These are phyloP conservation scores for Podila minutissima DNA, from an alignment of 192 early-diverging fungal genomes.

Conservation along the genomic window DNA sequence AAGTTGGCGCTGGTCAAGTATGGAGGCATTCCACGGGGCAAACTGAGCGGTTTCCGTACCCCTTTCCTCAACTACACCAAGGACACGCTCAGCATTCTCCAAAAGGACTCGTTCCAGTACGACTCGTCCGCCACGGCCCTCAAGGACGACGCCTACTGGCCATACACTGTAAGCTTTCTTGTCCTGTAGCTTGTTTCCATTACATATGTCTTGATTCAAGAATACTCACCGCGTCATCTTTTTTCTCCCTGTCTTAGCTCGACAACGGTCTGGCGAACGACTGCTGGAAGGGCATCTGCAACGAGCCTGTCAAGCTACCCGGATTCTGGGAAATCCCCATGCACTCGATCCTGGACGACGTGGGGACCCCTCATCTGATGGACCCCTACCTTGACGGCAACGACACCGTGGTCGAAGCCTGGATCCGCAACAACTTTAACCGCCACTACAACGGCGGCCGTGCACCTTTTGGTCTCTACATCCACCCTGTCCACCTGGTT, in stretches of 20 bases:
- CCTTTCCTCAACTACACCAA: conserved; percentile 62
- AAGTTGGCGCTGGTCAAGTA: conserved; percentile 44
- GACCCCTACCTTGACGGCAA: conserved; percentile 60
- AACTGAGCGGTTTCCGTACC: conserved; percentile 66
- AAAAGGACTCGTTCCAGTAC: conserved; percentile 54
- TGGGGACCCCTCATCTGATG: conserved; percentile 17
- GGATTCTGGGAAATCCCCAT: conserved; percentile 72
- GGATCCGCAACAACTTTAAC: conserved; percentile 59
- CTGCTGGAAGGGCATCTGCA: conserved; percentile 55
- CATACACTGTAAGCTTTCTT: conserved; percentile 57
- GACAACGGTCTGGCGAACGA: conserved; percentile 67
- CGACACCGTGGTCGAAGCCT: conserved; percentile 42
- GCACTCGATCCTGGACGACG: conserved; percentile 18
- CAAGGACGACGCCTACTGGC: conserved; percentile 60
- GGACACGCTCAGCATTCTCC: conserved; percentile 47
- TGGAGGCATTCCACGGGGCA: conserved; percentile 60
- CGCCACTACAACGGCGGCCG: conserved; percentile 55
- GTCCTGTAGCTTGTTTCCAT: neutral
- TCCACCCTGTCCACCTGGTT: conserved; percentile 46
- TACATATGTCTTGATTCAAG: neutral
- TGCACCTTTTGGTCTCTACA: conserved; percentile 53
- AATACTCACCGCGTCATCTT: neutral
- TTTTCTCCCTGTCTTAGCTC: neutral
- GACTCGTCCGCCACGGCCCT: conserved; percentile 59
- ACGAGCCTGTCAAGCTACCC: conserved; percentile 34